Evolutionary conservation across 768 basidiomycete species (phyloP).

Genomic region (Suillus clintonianus): DNA sequence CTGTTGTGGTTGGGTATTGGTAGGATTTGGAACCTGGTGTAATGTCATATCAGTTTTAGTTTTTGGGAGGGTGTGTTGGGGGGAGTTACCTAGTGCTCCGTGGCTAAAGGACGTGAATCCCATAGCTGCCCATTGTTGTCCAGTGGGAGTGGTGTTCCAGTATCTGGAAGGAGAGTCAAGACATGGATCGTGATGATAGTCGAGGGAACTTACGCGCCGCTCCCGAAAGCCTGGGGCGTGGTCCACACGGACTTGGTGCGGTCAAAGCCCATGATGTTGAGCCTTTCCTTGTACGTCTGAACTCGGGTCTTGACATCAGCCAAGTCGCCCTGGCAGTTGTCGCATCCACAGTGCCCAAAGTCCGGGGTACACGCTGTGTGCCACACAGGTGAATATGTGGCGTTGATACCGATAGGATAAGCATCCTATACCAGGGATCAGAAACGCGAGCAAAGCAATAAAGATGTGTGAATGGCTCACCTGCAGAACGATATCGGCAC

Average conservation of each 20-base stretch:
- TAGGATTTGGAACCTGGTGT: conserved; percentile 32
- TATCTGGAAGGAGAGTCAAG: conserved; percentile 19
- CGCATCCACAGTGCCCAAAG: conserved; percentile 77
- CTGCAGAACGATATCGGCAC: conserved; percentile 71
- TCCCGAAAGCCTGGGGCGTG: conserved; percentile 78
- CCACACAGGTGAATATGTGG: conserved; percentile 62
- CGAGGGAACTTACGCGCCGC: conserved; percentile 30
- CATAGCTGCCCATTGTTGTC: conserved; percentile 28
- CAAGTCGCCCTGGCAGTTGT: conserved; percentile 63
- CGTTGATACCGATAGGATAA: conserved; percentile 51
- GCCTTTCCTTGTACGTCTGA: conserved; percentile 62
- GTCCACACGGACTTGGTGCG: conserved; percentile 72
- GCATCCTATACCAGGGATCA: conserved; percentile 15
- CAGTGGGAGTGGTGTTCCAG: conserved; percentile 31
- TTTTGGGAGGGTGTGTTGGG: too few relatives aligned
- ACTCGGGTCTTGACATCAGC: conserved; percentile 66
- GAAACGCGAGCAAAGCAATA: background rate
- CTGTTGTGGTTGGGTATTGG: conserved; percentile 25
- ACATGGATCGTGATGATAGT: background rate
- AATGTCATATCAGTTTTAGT: too few relatives aligned
- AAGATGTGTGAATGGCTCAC: conserved; percentile 51
- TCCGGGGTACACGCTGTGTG: conserved; percentile 59
- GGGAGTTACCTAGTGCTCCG: conserved; percentile 25
- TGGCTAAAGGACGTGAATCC: conserved; percentile 25
- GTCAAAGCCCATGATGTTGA: conserved; percentile 65